Conservation (phyloP, 352 stramenopile species). For the Pythium biforme region DNA sequence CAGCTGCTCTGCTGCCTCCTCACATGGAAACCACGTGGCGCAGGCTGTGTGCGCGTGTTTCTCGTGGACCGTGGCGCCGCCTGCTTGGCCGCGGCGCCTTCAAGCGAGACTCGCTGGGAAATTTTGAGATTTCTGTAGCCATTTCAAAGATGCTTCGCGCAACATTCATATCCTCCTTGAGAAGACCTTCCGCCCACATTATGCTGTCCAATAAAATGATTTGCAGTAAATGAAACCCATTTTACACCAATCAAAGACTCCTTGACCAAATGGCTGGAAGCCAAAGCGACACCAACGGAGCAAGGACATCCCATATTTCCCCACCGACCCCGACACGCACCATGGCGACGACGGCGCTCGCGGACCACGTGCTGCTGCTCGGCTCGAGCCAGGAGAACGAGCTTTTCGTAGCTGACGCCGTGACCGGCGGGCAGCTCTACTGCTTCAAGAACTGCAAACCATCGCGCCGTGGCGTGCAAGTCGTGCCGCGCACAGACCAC, state of each 20-base stretch:
- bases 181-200: neutral
- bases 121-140: neutral
- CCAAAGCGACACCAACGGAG: neutral
- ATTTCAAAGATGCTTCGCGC: neutral
- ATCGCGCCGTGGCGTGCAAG: constrained; percentile 46
- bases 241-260: constrained; percentile 2
- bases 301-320: neutral
- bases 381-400: constrained; percentile 70
- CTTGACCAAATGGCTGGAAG: constrained; percentile 10
- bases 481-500: constrained; percentile 64
- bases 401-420: constrained; percentile 57
- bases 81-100: too few relatives aligned
- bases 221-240: constrained; percentile 1
- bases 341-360: constrained; percentile 46
- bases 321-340: neutral
- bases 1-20: too few relatives aligned
- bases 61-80: too few relatives aligned
- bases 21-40: too few relatives aligned
- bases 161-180: neutral
- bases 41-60: too few relatives aligned
- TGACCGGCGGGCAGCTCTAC: constrained; percentile 61
- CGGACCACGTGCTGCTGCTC: constrained; percentile 63
- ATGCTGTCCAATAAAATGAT: neutral
- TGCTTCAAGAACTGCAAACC: constrained; percentile 72
- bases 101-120: too few relatives aligned